Evolutionary conservation across 2,329 filamentous ascomycete species (phyloP), one percentile per base, ranked within the genome.

Genomic region (Hypoxylon sp.): DNA sequence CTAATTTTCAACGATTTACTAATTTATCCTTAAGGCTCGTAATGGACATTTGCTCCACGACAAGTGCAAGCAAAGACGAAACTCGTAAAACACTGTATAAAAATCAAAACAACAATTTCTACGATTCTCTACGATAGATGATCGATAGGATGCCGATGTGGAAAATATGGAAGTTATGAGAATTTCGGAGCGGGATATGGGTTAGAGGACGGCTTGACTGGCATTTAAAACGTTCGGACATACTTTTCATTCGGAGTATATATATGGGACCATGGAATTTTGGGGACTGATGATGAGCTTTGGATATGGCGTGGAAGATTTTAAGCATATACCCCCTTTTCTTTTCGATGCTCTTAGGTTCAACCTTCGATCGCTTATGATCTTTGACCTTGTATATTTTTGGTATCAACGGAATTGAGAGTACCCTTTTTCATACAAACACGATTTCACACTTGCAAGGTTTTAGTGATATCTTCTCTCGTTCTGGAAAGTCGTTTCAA

Each of bases 31-130:
- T 90, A 87, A 78, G 22, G 95, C 95, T 48, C 88, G 94, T 68
- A 98, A 98, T 77, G 94, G 94, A 11, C 95, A 98, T 78, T 76
- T 91, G 72, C 80, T 88, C 60, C 93, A 97, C 80, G 94, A 97
- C 77, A 98, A 98, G 82, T 98, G 94, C 84, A 98, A 97, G 84
- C 90, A 89, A 77, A 84, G 88, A 75, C 83, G 87, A 71, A 84
- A 82, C 71, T 82, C 81, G 64, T 82, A 74, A 75, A 59, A 59
- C 2, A 54, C 14, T 47, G 42, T 55, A 4, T 46, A 61, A 51
- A 48, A 48, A 59, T 22, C 24, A 66, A 54, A 51, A 67, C 19
- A 44, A 53, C 51, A 51, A 55, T 61, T 60, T 67, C 42, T 55
- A 71, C 61, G 67, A 70, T 57, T 65, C 37, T 44, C 26, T 51